Evolutionary conservation across 2,329 filamentous ascomycete species (phyloP).

Genomic region (Colletotrichum orchidophilum): DNA sequence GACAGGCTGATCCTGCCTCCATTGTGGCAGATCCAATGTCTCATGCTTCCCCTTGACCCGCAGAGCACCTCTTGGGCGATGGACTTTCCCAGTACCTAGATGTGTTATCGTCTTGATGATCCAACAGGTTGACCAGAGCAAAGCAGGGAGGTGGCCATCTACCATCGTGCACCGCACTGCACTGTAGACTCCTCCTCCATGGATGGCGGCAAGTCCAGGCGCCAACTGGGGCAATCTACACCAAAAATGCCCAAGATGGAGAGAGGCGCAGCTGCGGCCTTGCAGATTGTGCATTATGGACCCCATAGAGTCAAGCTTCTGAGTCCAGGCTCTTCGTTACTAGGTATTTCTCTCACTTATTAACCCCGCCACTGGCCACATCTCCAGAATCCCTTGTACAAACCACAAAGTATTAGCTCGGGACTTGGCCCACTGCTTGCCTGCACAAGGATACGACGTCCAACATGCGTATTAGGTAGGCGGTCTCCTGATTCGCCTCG

Average conservation of each 20-base stretch:
- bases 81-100: neutral
- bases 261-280: constrained; percentile 9
- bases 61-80: neutral
- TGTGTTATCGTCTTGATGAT: neutral
- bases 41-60: constrained; percentile 1
- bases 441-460: neutral
- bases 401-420: neutral
- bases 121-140: neutral
- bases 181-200: neutral
- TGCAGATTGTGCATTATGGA: neutral
- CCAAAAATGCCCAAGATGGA: neutral
- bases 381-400: neutral
- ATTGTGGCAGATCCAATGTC: constrained; percentile 4
- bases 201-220: neutral
- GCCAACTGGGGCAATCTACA: neutral
- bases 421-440: neutral
- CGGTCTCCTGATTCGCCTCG: constrained; percentile 24
- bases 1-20: constrained; percentile 14
- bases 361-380: constrained; percentile 6
- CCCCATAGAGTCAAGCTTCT: constrained; percentile 2
- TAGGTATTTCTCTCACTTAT: neutral
- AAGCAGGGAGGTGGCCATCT: neutral
- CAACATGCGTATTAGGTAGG: constrained; percentile 3
- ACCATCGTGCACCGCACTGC: neutral
- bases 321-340: neutral